Evolutionary conservation across 2,329 filamentous ascomycete species (phyloP).

Genomic region (Aspergillus piperis): DNA sequence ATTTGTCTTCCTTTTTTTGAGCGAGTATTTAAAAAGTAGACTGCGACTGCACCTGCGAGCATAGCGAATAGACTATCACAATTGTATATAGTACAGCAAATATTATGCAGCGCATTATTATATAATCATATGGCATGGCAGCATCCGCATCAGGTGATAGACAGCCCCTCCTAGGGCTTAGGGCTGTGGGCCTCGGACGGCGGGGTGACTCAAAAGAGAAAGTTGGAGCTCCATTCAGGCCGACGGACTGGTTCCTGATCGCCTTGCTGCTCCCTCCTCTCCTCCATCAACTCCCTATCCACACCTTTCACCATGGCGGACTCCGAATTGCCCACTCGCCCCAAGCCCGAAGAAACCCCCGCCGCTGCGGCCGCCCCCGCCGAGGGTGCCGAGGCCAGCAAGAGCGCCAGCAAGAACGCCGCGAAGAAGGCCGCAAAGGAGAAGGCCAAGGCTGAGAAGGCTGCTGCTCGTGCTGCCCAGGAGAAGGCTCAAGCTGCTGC

Average conservation of each 20-base stretch:
- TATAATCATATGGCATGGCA: not conserved
- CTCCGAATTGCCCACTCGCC: constrained; percentile 42
- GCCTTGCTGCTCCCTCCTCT: constrained; percentile 1
- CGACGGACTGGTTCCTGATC: constrained; percentile 4
- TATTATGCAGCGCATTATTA: not conserved
- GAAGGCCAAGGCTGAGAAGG: constrained; percentile 83
- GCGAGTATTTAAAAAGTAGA: not conserved
- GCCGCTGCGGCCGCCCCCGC: constrained; percentile 31
- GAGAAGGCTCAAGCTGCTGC: constrained; percentile 70
- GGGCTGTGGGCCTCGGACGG: constrained; percentile 25
- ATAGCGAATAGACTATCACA: not conserved
- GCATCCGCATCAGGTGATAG: constrained; percentile 10
- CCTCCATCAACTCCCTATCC: not conserved
- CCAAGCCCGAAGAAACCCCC: constrained; percentile 40
- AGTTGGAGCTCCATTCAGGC: constrained; percentile 12
- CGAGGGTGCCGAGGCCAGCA: constrained; percentile 37
- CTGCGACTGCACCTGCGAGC: not conserved
- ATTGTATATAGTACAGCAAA: not conserved
- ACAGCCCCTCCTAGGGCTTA: constrained; percentile 38
- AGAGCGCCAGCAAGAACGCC: constrained; percentile 68
- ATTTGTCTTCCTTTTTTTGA: not conserved
- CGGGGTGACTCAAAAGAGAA: constrained; percentile 35
- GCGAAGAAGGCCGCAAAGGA: constrained; percentile 87
- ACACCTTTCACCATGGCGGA: constrained; percentile 36
- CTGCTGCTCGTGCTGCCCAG: constrained; percentile 68